Evolutionary conservation across 2,329 filamentous ascomycete species (phyloP), one percentile per base, ranked within the genome.

Genomic region (Saccharata proteae): DNA sequence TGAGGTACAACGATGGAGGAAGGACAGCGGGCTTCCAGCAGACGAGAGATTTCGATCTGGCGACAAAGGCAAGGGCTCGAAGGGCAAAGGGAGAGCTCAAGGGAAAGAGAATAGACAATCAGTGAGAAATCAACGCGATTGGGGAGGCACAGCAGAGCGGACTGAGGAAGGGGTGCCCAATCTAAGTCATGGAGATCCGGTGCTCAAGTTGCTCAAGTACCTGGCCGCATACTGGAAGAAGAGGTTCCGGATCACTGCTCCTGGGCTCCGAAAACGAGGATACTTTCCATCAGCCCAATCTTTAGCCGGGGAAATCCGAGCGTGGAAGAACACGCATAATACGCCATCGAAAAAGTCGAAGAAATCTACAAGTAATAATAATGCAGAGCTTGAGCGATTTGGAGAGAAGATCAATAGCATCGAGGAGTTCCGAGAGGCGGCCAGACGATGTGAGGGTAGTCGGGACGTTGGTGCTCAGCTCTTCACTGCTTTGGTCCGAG

Each of bases 211-310:
- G 4, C 64, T 96, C 46, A 80, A 79, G 45, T 65, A 74, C 3
- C 58, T 98, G n/a, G 66, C 77, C 7, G 70, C 76, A 2, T 94
- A 84, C 65, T 98, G 90, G 90, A 85, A 77, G 50, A 80, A 85
- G 45, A 69, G 77, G 19, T 98, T 93, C 53, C 70, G 64, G 2
- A 66, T 90, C 25, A 83, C 75, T 1, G 70, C 77, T 0, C 84
- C 86, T 0, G 83, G 82, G 0, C 48, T 96, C 14, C 71, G 86
- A n/a, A 98, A 96, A 58, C 69, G 73, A 49, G 90, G 90, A 0
- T 96, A 96, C 50, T 80, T 88, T 61, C 67, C 80, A 1, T 68
- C 84, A n/a, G 67, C 78, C 43, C 30, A 31, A 9, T 68, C 74
- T 15, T 59, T 93, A 2, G 77, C 84, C 43, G 70, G 76, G n/a